These are phyloP conservation scores for Scedosporium apiospermum DNA, from an alignment of 2,329 filamentous ascomycete genomes.

Conservation along the genomic window DNA sequence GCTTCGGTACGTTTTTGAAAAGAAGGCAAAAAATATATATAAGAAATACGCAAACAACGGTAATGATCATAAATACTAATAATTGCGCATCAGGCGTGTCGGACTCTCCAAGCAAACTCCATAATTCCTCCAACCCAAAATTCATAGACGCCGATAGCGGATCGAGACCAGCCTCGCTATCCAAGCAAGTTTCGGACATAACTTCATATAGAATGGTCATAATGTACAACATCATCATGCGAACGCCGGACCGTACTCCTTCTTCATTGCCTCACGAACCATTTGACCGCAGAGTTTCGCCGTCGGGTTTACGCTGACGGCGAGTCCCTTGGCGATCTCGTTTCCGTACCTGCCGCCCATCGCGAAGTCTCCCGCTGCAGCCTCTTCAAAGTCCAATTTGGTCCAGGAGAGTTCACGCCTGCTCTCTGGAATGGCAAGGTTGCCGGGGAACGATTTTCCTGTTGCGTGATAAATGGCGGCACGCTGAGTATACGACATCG, in stretches of 20 bases:
- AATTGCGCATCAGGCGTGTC: conserved; percentile 13
- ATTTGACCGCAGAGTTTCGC: conserved; percentile 62
- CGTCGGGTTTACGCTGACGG: conserved; percentile 57
- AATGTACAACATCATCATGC: conserved; percentile 14
- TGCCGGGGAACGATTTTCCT: conserved; percentile 32
- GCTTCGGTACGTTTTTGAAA: conserved; percentile 25
- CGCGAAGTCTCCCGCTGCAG: conserved; percentile 54
- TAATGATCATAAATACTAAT: conserved; percentile 1
- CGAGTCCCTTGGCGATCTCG: conserved; percentile 53
- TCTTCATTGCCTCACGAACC: conserved; percentile 60
- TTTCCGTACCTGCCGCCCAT: conserved; percentile 56
- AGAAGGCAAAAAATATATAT: neutral
- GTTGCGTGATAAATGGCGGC: conserved; percentile 55
- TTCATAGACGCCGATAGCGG: neutral
- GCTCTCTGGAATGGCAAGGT: conserved; percentile 25
- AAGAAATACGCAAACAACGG: neutral
- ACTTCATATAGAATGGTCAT: conserved; percentile 1
- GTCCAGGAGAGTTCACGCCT: conserved; percentile 40
- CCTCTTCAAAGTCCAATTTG: conserved; percentile 49
- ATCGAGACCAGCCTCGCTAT: neutral
- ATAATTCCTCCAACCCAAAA: neutral
- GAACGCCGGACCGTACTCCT: conserved; percentile 50
- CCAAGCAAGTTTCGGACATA: neutral
- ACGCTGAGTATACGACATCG: conserved; percentile 63
- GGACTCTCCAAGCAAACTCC: conserved; percentile 9